These are phyloP conservation scores for Lithohypha guttulata DNA, from an alignment of 2,329 filamentous ascomycete genomes.

Conservation along the genomic window DNA sequence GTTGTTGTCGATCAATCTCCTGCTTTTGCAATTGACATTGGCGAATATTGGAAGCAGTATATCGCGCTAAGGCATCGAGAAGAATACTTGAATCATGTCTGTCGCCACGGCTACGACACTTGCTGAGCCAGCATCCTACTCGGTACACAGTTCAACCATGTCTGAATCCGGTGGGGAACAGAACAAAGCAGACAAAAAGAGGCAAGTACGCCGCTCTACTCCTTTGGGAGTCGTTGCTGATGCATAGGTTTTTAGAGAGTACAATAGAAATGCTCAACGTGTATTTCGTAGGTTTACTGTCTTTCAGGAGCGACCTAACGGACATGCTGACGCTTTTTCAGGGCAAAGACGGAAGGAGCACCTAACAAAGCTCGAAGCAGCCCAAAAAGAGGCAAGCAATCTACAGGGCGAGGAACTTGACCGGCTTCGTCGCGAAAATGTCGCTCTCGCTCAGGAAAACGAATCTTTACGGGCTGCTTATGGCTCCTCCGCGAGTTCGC, in stretches of 20 bases:
- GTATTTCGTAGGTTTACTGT: slow-evolving; percentile 32
- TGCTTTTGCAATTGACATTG: background rate
- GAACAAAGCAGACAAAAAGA: slow-evolving; percentile 24
- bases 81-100: slow-evolving; percentile 22
- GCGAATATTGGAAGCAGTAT: slow-evolving; percentile 1
- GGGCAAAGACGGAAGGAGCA: slow-evolving; percentile 36
- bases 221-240: slow-evolving; percentile 7
- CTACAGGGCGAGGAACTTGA: slow-evolving; percentile 34
- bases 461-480: slow-evolving; percentile 29
- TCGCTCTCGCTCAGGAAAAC: slow-evolving; percentile 32
- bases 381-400: slow-evolving; percentile 31
- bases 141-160: slow-evolving; percentile 16
- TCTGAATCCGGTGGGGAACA: slow-evolving; percentile 24
- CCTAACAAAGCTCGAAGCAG: slow-evolving; percentile 34
- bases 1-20: slow-evolving; percentile 8
- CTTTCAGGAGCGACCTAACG: background rate
- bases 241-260: slow-evolving; percentile 19
- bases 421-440: slow-evolving; percentile 31
- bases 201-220: slow-evolving; percentile 11
- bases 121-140: slow-evolving; percentile 8
- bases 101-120: slow-evolving; percentile 19
- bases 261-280: slow-evolving; percentile 35
- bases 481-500: slow-evolving; percentile 25
- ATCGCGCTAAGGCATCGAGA: background rate
- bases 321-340: slow-evolving; percentile 15